Base-by-base conservation (phyloP, 2,329 filamentous ascomycete species). In the Fusarium pseudonygamai region DNA sequence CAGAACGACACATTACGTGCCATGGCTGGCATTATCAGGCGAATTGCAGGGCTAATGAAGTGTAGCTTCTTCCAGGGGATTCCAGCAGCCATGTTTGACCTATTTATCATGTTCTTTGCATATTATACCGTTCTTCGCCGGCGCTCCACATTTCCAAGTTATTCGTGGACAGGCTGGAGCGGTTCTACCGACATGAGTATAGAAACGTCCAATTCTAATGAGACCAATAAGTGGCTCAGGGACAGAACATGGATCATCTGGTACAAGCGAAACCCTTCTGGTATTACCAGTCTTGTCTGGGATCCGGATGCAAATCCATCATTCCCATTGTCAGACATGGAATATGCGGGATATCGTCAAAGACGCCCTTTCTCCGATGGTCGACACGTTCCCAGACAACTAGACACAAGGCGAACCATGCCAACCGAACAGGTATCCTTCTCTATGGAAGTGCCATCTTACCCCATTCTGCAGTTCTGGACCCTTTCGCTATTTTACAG, bases 401-500 rank as follows among this genome's bases (percentile, higher is more conserved):
- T 49, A 1, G 28, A 32, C 3, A 49, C 46, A 30, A 49, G 46
- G 2, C 46, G 5, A 49, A 49, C 20, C 10, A 18, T 49, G 22
- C 7, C 46, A 0, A 32, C 46, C 0, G 22, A 49, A 3, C 0
- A 32, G 0, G 0, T 32, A 0, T 32, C 10, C 5, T 49, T 49
- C 28, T n/a, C 46, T 32, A 2, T 22, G 7, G 22, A n/a, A 18
- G 3, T 49, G 5, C 28, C 46, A 9, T 13, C 46, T 18, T 49
- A 49, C 28, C 46, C 5, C 3, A 16, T 32, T 0, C 22, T 49
- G 0, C 46, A 49, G 10, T 49, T 49, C 20, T 49, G 46, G 46
- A 49, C 28, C 11, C 15, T 49, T 49, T 49, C 46, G 3, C 5
- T 49, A 0, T 13, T 49, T 2, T 49, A 32, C 11, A 49, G 22